phyloP scores from a whole-genome alignment of 2,329 filamentous ascomycete species.

The Neofusicoccum ribis region DNA sequence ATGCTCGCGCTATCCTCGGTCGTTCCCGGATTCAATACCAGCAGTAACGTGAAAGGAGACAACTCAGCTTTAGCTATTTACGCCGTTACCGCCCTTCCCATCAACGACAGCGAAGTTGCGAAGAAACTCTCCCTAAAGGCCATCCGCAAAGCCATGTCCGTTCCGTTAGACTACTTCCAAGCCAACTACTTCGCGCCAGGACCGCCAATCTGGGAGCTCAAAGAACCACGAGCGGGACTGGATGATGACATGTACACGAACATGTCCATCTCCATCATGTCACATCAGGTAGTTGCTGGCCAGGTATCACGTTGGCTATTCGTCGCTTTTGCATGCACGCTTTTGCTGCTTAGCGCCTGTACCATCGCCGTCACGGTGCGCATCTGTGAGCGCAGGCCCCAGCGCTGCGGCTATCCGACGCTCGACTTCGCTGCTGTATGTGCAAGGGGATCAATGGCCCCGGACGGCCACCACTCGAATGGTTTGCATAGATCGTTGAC shows the following conservation, averaged over 20 bases:
- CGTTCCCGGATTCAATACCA: constrained; percentile 3
- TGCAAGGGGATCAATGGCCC: not conserved
- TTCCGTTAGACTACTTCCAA: constrained; percentile 9
- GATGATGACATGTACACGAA: constrained; percentile 3
- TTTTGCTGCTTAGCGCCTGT: not conserved
- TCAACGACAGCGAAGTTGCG: constrained; percentile 15
- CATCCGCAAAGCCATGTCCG: constrained; percentile 6
- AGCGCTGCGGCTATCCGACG: not conserved
- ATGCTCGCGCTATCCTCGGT: constrained; percentile 8
- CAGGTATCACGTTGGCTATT: not conserved
- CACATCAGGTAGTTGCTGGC: constrained; percentile 8
- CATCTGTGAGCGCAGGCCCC: not conserved
- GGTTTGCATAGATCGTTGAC: constrained; percentile 1
- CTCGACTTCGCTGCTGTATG: constrained; percentile 10
- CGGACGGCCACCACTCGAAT: not conserved
- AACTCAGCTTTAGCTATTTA: constrained; percentile 2
- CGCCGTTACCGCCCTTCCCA: constrained; percentile 10
- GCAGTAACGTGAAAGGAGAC: not conserved
- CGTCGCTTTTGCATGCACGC: not conserved
- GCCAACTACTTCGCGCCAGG: constrained; percentile 7
- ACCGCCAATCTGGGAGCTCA: not conserved
- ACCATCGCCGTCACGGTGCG: not conserved
- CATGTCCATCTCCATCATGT: constrained; percentile 7
- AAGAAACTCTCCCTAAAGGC: not conserved
- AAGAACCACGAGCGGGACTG: not conserved